Evolutionary conservation across 2,329 filamentous ascomycete genomes (phyloP).

Genomic region (Beauveria pseudobassiana): DNA sequence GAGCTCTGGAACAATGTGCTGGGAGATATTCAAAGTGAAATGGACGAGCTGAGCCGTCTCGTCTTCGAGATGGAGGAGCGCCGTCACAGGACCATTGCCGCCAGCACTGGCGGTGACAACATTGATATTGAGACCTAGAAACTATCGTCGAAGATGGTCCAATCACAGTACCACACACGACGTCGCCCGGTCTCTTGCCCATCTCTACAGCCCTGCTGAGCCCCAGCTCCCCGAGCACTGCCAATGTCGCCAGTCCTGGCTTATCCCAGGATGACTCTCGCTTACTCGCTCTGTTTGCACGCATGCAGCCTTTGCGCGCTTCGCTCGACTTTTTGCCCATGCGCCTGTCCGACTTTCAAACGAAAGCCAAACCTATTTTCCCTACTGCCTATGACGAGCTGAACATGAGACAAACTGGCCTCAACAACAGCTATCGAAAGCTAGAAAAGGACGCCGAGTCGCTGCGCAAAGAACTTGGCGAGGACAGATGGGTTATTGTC

Average conservation of each 20-base stretch:
- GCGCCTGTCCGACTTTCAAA: constrained; percentile 80
- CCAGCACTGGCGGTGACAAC: constrained; percentile 52
- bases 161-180: constrained; percentile 20
- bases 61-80: constrained; percentile 99
- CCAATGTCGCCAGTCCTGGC: constrained; percentile 43
- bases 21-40: constrained; percentile 86
- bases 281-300: constrained; percentile 80
- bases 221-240: constrained; percentile 47
- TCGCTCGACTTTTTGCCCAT: constrained; percentile 95
- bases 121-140: constrained; percentile 80
- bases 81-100: constrained; percentile 69
- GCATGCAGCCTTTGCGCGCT: constrained; percentile 88
- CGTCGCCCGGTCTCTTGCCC: constrained; percentile 39
- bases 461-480: constrained; percentile 79
- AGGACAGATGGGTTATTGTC: constrained; percentile 92
- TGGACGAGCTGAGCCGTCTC: constrained; percentile 67
- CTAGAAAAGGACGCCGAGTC: constrained; percentile 87
- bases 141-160: constrained; percentile 89
- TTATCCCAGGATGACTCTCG: constrained; percentile 75
- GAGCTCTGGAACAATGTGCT: constrained; percentile 92
- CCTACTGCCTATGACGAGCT: constrained; percentile 88
- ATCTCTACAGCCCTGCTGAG: constrained; percentile 51
- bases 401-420: constrained; percentile 60
- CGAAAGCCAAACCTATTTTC: constrained; percentile 69
- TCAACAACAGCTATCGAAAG: constrained; percentile 83